Evolutionary conservation across 1,284 basidiomycete species (phyloP), one percentile per base, ranked within the genome.

Genomic region (Cystobasidium pallidum): DNA sequence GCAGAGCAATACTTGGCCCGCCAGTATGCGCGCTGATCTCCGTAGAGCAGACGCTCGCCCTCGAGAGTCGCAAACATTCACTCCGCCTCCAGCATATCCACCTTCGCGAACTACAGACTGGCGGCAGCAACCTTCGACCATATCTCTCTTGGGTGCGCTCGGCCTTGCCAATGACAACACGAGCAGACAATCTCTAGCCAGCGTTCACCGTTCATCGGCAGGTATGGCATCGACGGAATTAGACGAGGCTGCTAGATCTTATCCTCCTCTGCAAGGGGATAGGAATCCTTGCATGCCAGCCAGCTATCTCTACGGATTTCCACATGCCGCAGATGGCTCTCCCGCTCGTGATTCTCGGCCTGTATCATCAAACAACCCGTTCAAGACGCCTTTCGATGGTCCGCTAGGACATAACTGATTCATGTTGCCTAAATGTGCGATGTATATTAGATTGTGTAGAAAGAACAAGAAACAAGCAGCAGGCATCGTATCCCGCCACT

Each of bases 61-160:
- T 7, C 26, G n/a, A 8, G 45, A 24, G 17, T 26, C 49, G 17
- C 7, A 36, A 30, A 51, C 47, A 30, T 64, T 64, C 62, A 64
- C 41, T 43, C 62, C 43, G 28, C 62, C 62, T n/a, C 62, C 62
- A 36, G 45, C 43, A 15, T 64, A 64, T 64, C 62, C 43, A n/a
- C 15, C 32, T 15, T 28, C n/a, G n/a, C 17, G 28, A 64, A 15
- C 39, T 28, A 15, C 26, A 49, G 30, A 64, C 24, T 21, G 62
- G 54, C 28, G 28, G 10, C 54, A 57, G 6, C 58, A 61, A 15
- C 39, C 36, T 21, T 61, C 58, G 39, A 61, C 58, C 1, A 10
- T 61, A 6, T 61, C 58, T 1, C 19, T 61, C n/a, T 26, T 61
- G 3, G 58, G 58, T n/a, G 58, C 58, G 17, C 41, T 61, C 1